Base-by-base conservation (phyloP, 2,329 filamentous ascomycete species). In the Apiospora arundinis region DNA sequence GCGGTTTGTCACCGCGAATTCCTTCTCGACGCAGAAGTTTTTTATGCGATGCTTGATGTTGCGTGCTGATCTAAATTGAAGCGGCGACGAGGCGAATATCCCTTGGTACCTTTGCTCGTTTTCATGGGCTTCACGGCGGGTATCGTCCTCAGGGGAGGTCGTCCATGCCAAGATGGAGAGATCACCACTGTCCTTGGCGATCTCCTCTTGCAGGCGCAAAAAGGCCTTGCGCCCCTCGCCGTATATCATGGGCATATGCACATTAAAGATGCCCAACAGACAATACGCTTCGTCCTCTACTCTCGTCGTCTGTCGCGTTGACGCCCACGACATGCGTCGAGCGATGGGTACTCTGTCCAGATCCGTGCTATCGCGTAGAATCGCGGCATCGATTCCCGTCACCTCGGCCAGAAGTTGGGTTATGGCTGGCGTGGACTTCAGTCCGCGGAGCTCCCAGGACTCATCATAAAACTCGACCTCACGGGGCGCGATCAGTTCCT, bases 201-300 rank as follows among this genome's bases (percentile, higher is more conserved):
- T 81, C 32, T 78, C 76, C 21, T 78, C 71, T 69, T 80, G 77
- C 1, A 81, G 75, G 18, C 79, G 70, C 44, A 74, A 49, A 63
- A 80, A 81, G 0, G 79, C 77, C 52, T 73, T 73, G 9, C 60
- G 67, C 18, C 79, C 79, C 68, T 82, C 80, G 8, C 80, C 79
- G 32, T 81, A 80, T 2, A 81, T 73, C 49, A 81, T 67, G 6
- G 79, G 75, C 74, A 82, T 79, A 28, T 76, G 78, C 28, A 82
- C 72, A 40, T 75, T 74, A 44, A 81, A 81, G 0, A 81, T 44
- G 0, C 80, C 80, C 4, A 81, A 67, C 1, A 82, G 70, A n/a
- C 78, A 78, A 71, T 81, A 81, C 0, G 80, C 78, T 23, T 74
- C 68, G 69, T 82, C 79, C 48, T 81, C 77, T 65, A 66, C 44